Conservation (phyloP, 1,284 basidiomycete species). For the Lentinula novae-zelandiae region DNA sequence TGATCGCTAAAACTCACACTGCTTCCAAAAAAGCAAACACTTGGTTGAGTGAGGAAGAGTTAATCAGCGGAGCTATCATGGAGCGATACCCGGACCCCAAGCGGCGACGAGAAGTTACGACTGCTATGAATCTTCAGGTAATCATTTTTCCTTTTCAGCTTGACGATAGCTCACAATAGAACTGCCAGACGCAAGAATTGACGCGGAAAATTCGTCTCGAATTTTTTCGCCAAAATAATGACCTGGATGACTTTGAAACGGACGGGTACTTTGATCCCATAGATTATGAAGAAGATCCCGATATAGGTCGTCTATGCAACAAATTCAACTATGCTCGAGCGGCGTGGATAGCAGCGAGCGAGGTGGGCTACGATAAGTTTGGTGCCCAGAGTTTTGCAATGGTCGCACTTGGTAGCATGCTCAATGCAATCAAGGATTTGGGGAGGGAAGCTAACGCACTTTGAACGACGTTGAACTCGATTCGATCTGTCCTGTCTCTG, state of each 20-base stretch:
- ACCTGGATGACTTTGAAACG: constrained; percentile 6
- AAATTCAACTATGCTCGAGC: constrained; percentile 32
- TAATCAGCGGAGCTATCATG: constrained; percentile 1
- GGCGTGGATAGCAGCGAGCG: constrained; percentile 34
- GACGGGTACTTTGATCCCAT: not conserved
- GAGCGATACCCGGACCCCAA: not conserved
- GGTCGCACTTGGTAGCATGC: constrained; percentile 24
- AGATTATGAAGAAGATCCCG: constrained; percentile 18
- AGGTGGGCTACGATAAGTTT: constrained; percentile 20
- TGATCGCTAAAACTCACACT: constrained; percentile 33
- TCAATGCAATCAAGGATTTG: constrained; percentile 3
- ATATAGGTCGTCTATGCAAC: constrained; percentile 19
- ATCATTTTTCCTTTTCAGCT: constrained; percentile 4
- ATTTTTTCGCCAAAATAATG: constrained; percentile 19
- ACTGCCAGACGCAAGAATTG: constrained; percentile 31
- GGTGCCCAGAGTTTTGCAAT: constrained; percentile 39
- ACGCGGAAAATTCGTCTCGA: constrained; percentile 30
- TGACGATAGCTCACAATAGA: constrained; percentile 4
- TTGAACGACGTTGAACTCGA: not conserved
- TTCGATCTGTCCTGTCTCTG: too few species aligned
- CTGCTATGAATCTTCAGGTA: constrained; percentile 39
- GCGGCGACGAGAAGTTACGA: not conserved
- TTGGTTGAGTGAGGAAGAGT: constrained; percentile 36
- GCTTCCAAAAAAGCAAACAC: constrained; percentile 29
- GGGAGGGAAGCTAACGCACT: not conserved